Evolutionary conservation across 257 asterid species (phyloP), one percentile per base, ranked within the genome.

Genomic region (Jaltomata sinuosa): DNA sequence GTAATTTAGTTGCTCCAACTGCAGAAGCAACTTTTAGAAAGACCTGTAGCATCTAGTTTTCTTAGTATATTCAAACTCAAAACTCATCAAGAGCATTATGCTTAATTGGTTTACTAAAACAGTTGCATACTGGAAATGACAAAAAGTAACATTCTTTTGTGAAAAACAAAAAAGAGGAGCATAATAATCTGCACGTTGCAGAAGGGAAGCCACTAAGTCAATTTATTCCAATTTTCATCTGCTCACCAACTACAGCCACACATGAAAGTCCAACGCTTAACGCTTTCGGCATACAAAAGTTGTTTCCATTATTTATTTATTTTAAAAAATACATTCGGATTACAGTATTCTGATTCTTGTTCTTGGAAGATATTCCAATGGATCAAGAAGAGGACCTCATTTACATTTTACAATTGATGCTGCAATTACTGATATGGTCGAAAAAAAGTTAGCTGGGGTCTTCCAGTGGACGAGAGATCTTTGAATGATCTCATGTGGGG

Each of bases 181-280:
- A 54, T 54, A 31, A 68, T 83, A n/a, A 80, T 84, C 19, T 81
- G 64, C 92, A 87, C 84, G 87, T 90, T 85, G 91, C 87, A 79
- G 52, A 82, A 38, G 55, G 79, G 82, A 83, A 87, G 85, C 87
- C 83, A 84, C 84, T 38, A 49, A 77, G 76, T 53, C 84, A 84
- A 64, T 84, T 84, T 77, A 76, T 84, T 67, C 88, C 78, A 84
- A 80, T 68, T 84, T 87, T 50, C 79, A 83, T 83, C 81, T 82
- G 47, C 29, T 52, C 42, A 83, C 87, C 79, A 85, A 67, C 78
- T 59, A 78, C 81, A 85, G 62, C 90, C 88, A 64, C 90, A 42
- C 55, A 65, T 69, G 72, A 47, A 42, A 29, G 81, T 61, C 84
- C 54, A 81, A 54, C 21, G 81, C 27, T 83, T 67, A 83, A 78